A percentile compares a stretch with the other conserved stretches of the same genome.
phyloP scores from a whole-genome alignment of 495 filamentous ascomycete species.

The Hypomontagnella monticulosa region DNA sequence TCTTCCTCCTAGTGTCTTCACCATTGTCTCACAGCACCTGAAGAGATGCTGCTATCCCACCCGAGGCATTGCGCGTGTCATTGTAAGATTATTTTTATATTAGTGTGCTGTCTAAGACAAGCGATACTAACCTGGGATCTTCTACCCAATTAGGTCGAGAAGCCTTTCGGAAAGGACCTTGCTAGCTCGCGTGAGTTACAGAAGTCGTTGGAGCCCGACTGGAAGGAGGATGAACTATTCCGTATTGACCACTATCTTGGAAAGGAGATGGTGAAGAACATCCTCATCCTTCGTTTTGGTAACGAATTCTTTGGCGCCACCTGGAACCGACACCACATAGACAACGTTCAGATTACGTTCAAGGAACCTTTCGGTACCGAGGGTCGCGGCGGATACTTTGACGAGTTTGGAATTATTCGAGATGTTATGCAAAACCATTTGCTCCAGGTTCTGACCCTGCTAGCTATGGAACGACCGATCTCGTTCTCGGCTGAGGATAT shows the following conservation, averaged over 20 bases:
- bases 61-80: constrained; percentile 88
- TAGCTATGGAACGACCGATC: constrained; percentile 98
- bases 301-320: constrained; percentile 99
- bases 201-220: constrained; percentile 94
- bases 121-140: constrained; percentile 24
- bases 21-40: constrained; percentile 92
- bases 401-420: constrained; percentile 99
- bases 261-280: constrained; percentile 99
- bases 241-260: constrained; percentile 99
- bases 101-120: neutral
- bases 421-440: constrained; percentile 99
- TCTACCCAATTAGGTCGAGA: constrained; percentile 79
- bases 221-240: constrained; percentile 99
- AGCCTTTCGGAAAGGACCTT: constrained; percentile 98
- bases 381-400: constrained; percentile 98
- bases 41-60: constrained; percentile 96
- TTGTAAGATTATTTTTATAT: constrained; percentile 67
- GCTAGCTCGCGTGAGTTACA: constrained; percentile 93
- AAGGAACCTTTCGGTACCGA: constrained; percentile 99
- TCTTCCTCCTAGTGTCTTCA: constrained; percentile 97
- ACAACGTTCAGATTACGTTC: constrained; percentile 98
- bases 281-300: constrained; percentile 96
- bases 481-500: constrained; percentile 99
- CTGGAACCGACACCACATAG: constrained; percentile 99
- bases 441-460: constrained; percentile 92